Conservation (phyloP, 1,284 basidiomycete genomes). For the Ganoderma lingzhi region DNA sequence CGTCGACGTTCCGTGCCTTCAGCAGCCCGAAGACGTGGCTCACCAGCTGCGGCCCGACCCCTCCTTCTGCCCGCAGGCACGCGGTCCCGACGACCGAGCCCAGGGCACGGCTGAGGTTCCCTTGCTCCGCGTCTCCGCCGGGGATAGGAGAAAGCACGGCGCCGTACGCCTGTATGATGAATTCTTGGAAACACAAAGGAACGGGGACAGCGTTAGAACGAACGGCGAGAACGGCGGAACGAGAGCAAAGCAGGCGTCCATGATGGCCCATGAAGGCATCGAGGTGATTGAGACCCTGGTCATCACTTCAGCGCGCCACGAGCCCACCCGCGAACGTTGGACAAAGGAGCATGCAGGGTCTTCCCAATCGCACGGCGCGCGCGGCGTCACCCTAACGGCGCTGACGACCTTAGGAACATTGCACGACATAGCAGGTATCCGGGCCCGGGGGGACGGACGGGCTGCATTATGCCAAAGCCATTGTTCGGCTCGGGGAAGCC, state of each 20-base stretch:
- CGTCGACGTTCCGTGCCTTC: constrained; percentile 74
- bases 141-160: constrained; percentile 83
- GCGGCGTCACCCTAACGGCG: constrained; percentile 1
- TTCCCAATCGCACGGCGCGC: not conserved
- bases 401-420: constrained; percentile 1
- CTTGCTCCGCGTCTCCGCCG: constrained; percentile 64
- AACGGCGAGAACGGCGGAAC: not conserved
- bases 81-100: constrained; percentile 92
- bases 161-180: constrained; percentile 95
- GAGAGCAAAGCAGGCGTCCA: not conserved
- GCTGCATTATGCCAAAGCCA: constrained; percentile 19
- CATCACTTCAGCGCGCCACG: not conserved
- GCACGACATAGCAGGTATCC: constrained; percentile 6
- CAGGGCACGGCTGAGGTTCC: constrained; percentile 87
- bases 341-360: constrained; percentile 1
- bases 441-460: constrained; percentile 23
- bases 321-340: constrained; percentile 9
- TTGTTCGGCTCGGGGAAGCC: not conserved
- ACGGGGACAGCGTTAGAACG: not conserved
- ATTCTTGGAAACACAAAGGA: constrained; percentile 57
- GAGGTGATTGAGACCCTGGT: not conserved
- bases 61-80: constrained; percentile 88
- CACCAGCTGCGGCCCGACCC: constrained; percentile 91
- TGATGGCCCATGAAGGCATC: not conserved
- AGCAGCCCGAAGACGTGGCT: constrained; percentile 95